phyloP scores from a whole-genome alignment of 441 rosid genomes.

The Sinapis alba region DNA sequence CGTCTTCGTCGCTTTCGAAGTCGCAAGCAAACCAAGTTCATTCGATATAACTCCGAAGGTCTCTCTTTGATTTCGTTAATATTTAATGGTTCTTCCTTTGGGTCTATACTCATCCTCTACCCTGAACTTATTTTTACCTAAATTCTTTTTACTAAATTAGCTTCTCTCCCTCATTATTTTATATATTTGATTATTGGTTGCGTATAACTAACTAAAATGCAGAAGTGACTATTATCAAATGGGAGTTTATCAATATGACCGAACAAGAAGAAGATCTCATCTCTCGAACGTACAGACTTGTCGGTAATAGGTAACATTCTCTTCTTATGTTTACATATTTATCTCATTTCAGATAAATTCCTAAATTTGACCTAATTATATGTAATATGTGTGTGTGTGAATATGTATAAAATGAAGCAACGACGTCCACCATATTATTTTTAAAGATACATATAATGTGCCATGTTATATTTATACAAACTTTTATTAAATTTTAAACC shows the following conservation, averaged over 20 bases:
- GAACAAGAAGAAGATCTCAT: conserved; percentile 85
- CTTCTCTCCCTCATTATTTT: neutral
- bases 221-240: conserved; percentile 73
- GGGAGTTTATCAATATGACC: conserved; percentile 67
- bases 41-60: conserved; percentile 48
- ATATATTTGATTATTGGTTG: neutral
- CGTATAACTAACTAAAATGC: conserved; percentile 20
- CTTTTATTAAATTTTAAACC: neutral
- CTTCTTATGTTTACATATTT: neutral
- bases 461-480: neutral
- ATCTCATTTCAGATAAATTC: neutral
- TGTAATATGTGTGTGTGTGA: neutral
- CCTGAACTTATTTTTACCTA: neutral
- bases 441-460: neutral
- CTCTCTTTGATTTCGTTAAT: neutral
- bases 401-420: neutral
- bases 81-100: neutral
- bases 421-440: neutral
- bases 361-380: neutral
- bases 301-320: conserved; percentile 61
- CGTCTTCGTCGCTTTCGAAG: conserved; percentile 8
- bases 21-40: conserved; percentile 33
- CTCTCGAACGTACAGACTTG: conserved; percentile 67
- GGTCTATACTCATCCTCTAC: neutral
- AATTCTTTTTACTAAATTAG: neutral